Evolutionary conservation across 1,284 basidiomycete genomes (phyloP), one percentile per base, ranked within the genome.

Genomic region (Trametes versicolor): DNA sequence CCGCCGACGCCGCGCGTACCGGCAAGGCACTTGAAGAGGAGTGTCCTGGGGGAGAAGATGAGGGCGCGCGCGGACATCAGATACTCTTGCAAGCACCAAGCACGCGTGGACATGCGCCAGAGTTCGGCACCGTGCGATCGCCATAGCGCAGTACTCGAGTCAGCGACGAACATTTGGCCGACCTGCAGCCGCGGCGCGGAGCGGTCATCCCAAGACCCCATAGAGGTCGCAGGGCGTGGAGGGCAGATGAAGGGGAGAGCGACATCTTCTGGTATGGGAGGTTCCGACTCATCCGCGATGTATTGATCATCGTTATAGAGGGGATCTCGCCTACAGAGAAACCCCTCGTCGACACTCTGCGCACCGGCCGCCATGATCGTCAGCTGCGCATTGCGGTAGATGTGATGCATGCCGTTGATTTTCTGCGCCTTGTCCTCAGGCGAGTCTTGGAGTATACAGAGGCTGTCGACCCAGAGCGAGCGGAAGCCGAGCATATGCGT

Each of bases 71-170:
- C 41, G 9, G 67, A 64, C 34, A 69, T 57, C 15, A 69, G 37
- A 19, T 49, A 53, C 56, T 69, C 64, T 25, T 64, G 50, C 21
- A 69, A 36, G 56, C 67, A 69, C 67, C 67, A 69, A 1, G 60
- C 67, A 10, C 65, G 65, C 39, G 54, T 32, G 27, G 48, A 27
- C 13, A 19, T 15, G 2, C 17, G 10, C 9, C 5, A 8, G 7
- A n/a, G 27, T 7, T 59, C 61, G n/a, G 55, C n/a, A n/a, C n/a
- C n/a, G n/a, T n/a, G n/a, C n/a, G n/a, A n/a, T n/a, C n/a, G n/a
- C n/a, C n/a, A 13, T n/a, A n/a, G n/a, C n/a, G 61, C 17, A 32
- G 6, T 36, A 6, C 7, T 6, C 13, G 34, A 36, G 34, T 13
- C 7, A 27, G 45, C 12, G 21, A 65, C 45, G 15, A 34, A 58